Evolutionary conservation across 2,329 filamentous ascomycete genomes (phyloP).

Genomic region (Dryadomyces quercus-mongolicae): DNA sequence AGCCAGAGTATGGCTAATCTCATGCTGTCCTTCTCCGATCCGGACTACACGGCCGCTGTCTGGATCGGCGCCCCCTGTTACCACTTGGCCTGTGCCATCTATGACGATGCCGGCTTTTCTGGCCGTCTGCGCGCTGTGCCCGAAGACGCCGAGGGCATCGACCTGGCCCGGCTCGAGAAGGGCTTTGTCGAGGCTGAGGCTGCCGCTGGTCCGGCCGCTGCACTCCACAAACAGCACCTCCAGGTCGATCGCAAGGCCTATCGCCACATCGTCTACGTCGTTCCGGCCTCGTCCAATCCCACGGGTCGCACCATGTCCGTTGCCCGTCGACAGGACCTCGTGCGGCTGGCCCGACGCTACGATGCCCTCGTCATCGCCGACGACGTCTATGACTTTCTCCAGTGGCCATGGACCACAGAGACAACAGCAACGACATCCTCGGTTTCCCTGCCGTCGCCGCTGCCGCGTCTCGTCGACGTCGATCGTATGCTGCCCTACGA

Average conservation of each 20-base stretch:
- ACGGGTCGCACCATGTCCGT: slow-evolving; percentile 73
- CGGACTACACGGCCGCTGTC: slow-evolving; percentile 57
- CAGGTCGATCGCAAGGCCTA: slow-evolving; percentile 60
- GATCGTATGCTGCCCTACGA: slow-evolving; percentile 49
- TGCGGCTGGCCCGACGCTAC: slow-evolving; percentile 63
- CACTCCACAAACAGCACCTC: slow-evolving; percentile 15
- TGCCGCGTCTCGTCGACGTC: slow-evolving; percentile 69
- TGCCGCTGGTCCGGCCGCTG: neutral
- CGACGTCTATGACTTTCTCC: slow-evolving; percentile 89
- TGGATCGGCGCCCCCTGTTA: slow-evolving; percentile 80
- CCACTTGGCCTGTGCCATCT: slow-evolving; percentile 73
- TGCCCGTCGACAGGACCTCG: slow-evolving; percentile 51
- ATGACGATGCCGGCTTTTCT: slow-evolving; percentile 67
- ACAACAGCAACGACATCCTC: slow-evolving; percentile 13
- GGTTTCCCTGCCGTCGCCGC: slow-evolving; percentile 23
- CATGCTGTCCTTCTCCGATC: slow-evolving; percentile 70
- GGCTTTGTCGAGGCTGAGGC: slow-evolving; percentile 17
- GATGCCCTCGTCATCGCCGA: slow-evolving; percentile 78
- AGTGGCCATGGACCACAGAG: too few relatives aligned
- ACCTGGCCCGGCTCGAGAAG: slow-evolving; percentile 47
- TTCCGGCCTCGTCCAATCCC: slow-evolving; percentile 83
- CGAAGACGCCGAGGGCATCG: slow-evolving; percentile 67
- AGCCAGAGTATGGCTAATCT: slow-evolving; percentile 71
- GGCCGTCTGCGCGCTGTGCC: slow-evolving; percentile 55
- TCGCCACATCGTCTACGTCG: slow-evolving; percentile 76